Base-by-base conservation (phyloP, 805 yeast species). In the Ogataea salicorniae region DNA sequence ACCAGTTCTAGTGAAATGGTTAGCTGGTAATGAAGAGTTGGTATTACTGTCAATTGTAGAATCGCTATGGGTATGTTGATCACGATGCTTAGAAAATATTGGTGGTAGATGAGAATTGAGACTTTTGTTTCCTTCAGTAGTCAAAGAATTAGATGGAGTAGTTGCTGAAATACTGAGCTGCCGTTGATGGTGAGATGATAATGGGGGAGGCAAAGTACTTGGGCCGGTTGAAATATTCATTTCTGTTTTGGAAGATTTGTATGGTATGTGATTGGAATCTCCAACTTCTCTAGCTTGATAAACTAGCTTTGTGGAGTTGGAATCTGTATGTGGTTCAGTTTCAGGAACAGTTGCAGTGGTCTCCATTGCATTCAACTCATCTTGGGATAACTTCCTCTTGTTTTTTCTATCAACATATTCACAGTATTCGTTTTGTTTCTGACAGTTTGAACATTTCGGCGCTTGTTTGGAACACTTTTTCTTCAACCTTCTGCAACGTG, bases 401-500 rank as follows among this genome's bases (percentile, higher is more conserved):
- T 57, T 58, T 41, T 58, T 64, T 49, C 50, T 66, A 66, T 58
- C 78, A 56, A 73, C 71, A 52, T 76, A 76, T 37, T 61, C 63
- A 55, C 81, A 77, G 2, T 41, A 39, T 42, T 64, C 69, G 7
- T 62, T 61, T 7, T 72, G 69, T 47, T 63, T 70, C 11, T 39
- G 41, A 52, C 82, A 77, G 52, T 72, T 74, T 11, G 51, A 47
- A 52, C 82, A 77, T 16, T 53, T 59, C 0, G 81, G 80, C 1
- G 59, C 46, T 20, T 71, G 64, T 52, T 74, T 71, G 1, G 75
- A 64, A 54, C 82, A 77, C 52, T 71, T 73, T 59, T 76, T 76
- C 60, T 77, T 77, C 36, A 75, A 58, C 43, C 69, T 61, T 43
- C 81, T 64, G 54, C 82, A 77, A 37, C 79, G 56, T 16, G 69